A percentile compares a stretch with the other conserved stretches of the same genome.
Conservation (phyloP, 2,329 filamentous ascomycete genomes). For the Scedosporium boydii region DNA sequence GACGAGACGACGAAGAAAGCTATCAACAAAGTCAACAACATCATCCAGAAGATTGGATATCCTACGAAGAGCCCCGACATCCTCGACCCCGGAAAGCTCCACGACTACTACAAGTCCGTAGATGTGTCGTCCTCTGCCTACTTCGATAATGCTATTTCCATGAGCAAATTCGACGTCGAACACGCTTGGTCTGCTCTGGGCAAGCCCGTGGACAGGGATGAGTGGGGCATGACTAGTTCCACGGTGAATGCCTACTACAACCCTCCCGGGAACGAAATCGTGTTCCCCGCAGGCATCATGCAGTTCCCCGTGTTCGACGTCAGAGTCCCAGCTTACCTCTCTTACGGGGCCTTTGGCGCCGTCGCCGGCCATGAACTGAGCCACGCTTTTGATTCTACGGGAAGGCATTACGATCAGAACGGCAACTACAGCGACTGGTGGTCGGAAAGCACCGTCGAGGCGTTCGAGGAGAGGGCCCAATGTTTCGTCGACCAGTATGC, state of each 20-base stretch:
- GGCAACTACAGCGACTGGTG: slow-evolving; percentile 61
- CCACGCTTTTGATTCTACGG: slow-evolving; percentile 60
- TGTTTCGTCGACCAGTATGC: slow-evolving; percentile 62
- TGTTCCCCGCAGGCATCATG: slow-evolving; percentile 61
- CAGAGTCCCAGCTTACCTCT: slow-evolving; percentile 52
- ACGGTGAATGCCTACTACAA: slow-evolving; percentile 61
- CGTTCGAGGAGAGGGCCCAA: slow-evolving; percentile 47
- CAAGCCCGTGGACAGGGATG: slow-evolving; percentile 48
- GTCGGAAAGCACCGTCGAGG: slow-evolving; percentile 47
- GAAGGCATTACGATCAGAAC: slow-evolving; percentile 54
- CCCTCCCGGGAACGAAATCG: slow-evolving; percentile 55
- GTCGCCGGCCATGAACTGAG: slow-evolving; percentile 61
- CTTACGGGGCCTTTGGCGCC: slow-evolving; percentile 60
- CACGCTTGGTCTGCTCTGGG: slow-evolving; percentile 46
- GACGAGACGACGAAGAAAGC: slow-evolving; percentile 48
- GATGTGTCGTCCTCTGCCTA: slow-evolving; percentile 39
- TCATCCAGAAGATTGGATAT: slow-evolving; percentile 60
- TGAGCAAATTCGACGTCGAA: slow-evolving; percentile 35
- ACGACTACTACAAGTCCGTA: slow-evolving; percentile 46
- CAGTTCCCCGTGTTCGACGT: slow-evolving; percentile 58
- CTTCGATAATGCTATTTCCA: slow-evolving; percentile 47
- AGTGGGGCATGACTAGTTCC: slow-evolving; percentile 51
- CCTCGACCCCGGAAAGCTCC: slow-evolving; percentile 44
- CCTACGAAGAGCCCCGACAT: slow-evolving; percentile 54
- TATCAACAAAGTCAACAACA: slow-evolving; percentile 56